Conservation (phyloP, 1,284 basidiomycete species). For the Ceratobasidium sp. region DNA sequence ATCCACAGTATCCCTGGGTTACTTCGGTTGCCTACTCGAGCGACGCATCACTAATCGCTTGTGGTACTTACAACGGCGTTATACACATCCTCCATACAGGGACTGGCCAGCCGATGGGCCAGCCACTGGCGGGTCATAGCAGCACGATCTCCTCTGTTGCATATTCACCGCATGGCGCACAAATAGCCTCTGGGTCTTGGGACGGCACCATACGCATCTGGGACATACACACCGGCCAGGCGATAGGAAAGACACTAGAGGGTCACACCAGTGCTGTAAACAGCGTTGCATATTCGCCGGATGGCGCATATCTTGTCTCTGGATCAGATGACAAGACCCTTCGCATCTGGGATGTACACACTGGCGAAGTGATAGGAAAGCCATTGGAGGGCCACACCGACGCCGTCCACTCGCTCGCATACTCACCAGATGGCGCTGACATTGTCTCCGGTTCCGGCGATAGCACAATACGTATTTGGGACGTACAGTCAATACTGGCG, state of each 20-base stretch:
- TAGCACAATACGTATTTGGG: conserved; percentile 32
- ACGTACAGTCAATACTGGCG: conserved; percentile 6
- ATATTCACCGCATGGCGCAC: background rate
- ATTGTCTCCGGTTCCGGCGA: too few relatives aligned
- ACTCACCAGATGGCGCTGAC: conserved; percentile 9
- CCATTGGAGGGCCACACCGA: background rate
- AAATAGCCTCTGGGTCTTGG: background rate
- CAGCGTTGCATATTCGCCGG: background rate
- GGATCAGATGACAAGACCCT: too few relatives aligned
- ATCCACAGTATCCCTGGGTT: background rate
- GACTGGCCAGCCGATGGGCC: background rate
- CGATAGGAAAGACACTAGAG: background rate
- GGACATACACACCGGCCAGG: background rate
- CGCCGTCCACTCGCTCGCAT: too few relatives aligned
- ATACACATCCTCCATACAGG: background rate
- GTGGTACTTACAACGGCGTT: background rate
- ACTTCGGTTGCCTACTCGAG: background rate
- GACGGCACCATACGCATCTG: background rate
- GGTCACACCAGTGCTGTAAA: background rate
- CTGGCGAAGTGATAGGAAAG: conserved; percentile 1
- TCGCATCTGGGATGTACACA: too few relatives aligned
- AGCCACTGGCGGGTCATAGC: background rate
- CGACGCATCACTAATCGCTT: background rate
- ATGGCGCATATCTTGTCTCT: too few relatives aligned
- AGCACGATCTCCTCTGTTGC: background rate